These are phyloP conservation scores for Eucalyptus cloeziana DNA, from an alignment of 345 rosid species.

Conservation along the genomic window DNA sequence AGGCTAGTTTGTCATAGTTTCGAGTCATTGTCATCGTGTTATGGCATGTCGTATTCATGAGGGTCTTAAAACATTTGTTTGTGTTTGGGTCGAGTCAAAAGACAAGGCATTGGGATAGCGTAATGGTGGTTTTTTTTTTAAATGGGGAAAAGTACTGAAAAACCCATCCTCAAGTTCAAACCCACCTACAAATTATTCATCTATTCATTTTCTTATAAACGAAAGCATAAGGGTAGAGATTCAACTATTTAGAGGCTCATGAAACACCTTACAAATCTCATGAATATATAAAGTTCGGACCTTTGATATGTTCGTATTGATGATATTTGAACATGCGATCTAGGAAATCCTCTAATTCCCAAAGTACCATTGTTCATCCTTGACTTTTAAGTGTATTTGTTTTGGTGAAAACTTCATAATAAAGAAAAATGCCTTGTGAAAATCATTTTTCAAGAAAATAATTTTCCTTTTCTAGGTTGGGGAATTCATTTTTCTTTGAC, in stretches of 20 bases:
- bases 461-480: not conserved
- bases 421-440: not conserved
- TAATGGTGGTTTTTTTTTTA: not conserved
- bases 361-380: not conserved
- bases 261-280: rapidly evolving
- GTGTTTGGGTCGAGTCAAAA: not conserved
- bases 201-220: not conserved
- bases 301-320: not conserved
- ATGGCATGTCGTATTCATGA: not conserved
- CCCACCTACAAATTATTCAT: not conserved
- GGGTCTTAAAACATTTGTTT: not conserved
- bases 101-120: not conserved
- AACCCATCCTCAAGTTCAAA: not conserved
- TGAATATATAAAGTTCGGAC: rapidly evolving
- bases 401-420: not conserved
- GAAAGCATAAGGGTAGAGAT: not conserved
- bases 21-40: not conserved
- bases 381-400: not conserved
- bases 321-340: not conserved
- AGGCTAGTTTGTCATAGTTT: not conserved
- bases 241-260: not conserved
- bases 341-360: not conserved
- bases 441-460: not conserved
- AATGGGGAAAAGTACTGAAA: not conserved
- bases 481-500: not conserved